Evolutionary conservation across 495 filamentous ascomycete genomes (phyloP), one percentile per base, ranked within the genome.

Genomic region (Glarea lozoyensis): DNA sequence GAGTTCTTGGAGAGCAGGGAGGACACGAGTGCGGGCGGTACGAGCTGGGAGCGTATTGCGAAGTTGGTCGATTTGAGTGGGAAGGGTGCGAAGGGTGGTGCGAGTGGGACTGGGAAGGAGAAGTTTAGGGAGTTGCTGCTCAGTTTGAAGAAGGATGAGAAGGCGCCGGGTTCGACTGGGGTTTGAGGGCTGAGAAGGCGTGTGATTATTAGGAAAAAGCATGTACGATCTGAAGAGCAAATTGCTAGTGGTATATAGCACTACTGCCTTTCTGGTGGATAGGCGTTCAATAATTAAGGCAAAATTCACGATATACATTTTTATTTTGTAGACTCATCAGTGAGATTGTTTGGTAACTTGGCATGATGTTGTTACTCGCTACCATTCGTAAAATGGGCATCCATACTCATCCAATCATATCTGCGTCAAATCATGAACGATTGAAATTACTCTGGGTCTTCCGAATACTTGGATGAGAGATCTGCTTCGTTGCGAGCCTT

Each of bases 31-130:
- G 82, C 84, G 1, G 92, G 93, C 18, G 92, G 92, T 21, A 99
- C 93, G 6, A 89, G 86, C 72, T 99, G 92, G 92, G 92, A 97
- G 67, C 79, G 93, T 43, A 97, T 99, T 61, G 83, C 88, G 2
- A 97, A 96, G 67, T 60, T 97, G 52, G 92, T 96, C 21, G 92
- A 99, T 64, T 65, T 99, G 43, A 94, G 86, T 59, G 92, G 93
- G 37, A 97, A 97, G 69, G 88, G 89, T 10, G 69, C 76, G 33
- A 81, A 78, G 56, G 88, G 86, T 44, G 89, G 89, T 55, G 85
- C 82, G 18, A 79, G 73, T 18, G 89, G 88, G 42, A 90, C 81
- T 38, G 88, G 87, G 51, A 99, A 97, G 74, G 85, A 90, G 60
- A 82, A 83, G 46, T 97, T 97, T 73, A 81, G 92, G 44, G 88